Evolutionary conservation across 371 early-diverging fungal species (phyloP), one percentile per base, ranked within the genome.

Genomic region (Lichtheimia corymbifera): DNA sequence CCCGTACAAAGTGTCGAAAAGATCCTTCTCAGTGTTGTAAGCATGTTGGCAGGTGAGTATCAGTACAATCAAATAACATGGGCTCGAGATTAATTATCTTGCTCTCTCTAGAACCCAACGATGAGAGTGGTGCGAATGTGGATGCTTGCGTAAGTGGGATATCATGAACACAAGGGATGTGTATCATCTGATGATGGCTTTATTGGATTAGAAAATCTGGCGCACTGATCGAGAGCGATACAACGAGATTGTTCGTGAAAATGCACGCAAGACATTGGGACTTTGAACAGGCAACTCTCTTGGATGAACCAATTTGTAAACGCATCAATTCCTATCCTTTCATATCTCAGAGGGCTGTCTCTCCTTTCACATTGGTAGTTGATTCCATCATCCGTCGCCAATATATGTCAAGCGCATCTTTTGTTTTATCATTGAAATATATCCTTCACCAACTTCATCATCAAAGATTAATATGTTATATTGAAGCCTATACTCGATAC

Each of bases 1-100:
- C 97, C 97, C 14, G 99, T 99, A 17, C 99, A 99, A 72, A 91
- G 91, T 72, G 96, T 99, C 2, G 96, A 98, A 66, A 98, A 97
- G 77, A 97, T 99, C 65, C 70, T 99, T 61, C 71, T 99, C 35
- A 91, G 93, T 15, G 97, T 99, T 0, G 88, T 97, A 14, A 90
- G 90, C 72, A 95, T 99, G 93, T 80, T 99, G 50, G 92, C 95
- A 44, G 85, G 87, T 80, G 74, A 79, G 68, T 24, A 4, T 1
- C 1, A 49, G 28, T 35, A 35, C 35, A 35, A 11, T 2, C 11
- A 11, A 28, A 35, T 35, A 22, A 22, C 35, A 35, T 1, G 35
- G 11, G 9, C 9, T 0, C 27, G 27, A 52, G 25, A 25, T 52
- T 35, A 11, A 35, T 9, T 1, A 7, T 4, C 35, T 11, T 11